A percentile compares a stretch with the other conserved stretches of the same genome.
Conservation (phyloP, 1,284 basidiomycete genomes). For the Ustilago cynodontis region DNA sequence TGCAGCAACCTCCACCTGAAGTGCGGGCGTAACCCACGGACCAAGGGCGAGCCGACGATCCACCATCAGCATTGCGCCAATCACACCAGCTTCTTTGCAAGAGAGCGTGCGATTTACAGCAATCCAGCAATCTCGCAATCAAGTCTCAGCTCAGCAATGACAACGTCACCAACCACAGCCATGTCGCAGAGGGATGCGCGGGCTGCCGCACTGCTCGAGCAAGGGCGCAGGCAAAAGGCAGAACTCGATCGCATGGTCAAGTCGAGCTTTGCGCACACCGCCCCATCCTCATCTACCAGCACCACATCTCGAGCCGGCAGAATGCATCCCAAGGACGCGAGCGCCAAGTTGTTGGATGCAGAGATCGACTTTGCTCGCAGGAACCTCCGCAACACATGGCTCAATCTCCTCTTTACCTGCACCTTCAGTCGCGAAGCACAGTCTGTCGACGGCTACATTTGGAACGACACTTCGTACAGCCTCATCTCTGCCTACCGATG, state of each 20-base stretch:
- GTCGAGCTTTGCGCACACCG: conserved; percentile 34
- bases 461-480: conserved; percentile 66
- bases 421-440: conserved; percentile 60
- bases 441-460: conserved; percentile 56
- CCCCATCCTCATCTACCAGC: conserved; percentile 18
- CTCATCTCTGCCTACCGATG: conserved; percentile 57
- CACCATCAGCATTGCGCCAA: not conserved
- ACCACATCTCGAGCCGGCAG: conserved; percentile 34
- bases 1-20: conserved; percentile 17
- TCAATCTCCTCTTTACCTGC: conserved; percentile 64
- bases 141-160: conserved; percentile 4
- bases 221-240: conserved; percentile 49
- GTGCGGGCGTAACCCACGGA: conserved; percentile 23
- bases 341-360: conserved; percentile 40
- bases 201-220: conserved; percentile 45
- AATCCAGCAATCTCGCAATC: not conserved
- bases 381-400: conserved; percentile 62
- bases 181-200: conserved; percentile 43
- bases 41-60: conserved; percentile 14
- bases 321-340: conserved; percentile 33
- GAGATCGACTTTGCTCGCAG: conserved; percentile 60
- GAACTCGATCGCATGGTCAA: conserved; percentile 51
- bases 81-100: not conserved
- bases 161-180: conserved; percentile 23
- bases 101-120: no score